Evolutionary conservation across 345 rosid species (phyloP), one percentile per base, ranked within the genome.

Genomic region (Acer yangbiense): DNA sequence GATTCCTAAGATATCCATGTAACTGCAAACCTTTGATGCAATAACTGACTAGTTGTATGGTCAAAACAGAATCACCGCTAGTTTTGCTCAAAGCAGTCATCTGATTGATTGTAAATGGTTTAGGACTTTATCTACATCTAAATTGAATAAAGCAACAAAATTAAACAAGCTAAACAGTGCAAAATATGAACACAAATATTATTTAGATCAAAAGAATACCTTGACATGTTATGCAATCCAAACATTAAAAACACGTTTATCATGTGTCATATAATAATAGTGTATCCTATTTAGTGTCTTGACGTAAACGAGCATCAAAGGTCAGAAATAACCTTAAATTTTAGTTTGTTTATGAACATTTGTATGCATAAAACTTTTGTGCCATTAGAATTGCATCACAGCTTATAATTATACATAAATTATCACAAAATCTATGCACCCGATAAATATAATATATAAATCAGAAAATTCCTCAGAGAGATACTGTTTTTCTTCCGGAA

Each of bases 51-150:
- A 68, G 55, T 44, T 68, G 17, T 43, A n/a, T 12, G 6, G 17
- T 18, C 18, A 68, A 3, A 68, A n/a, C 9, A n/a, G 71, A 20
- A 68, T 68, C 71, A 68, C 17, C 54, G 57, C 57, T 20, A 68
- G 11, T 68, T 41, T 48, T 43, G 18, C 6, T 17, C 6, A 9
- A 21, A 35, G 23, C 35, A 50, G 12, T 11, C 10, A 13, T 66
- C 48, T 17, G 4, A 17, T 18, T 3, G 23, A 39, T 39, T 17
- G 44, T 66, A 2, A 35, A 2, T n/a, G n/a, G 69, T 66, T 66
- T 14, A 44, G 27, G 12, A 21, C 21, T 46, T 58, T 17, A n/a
- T 60, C 23, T n/a, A 11, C 9, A 58, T 58, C 63, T 58, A 8
- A 54, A 60, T 20, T 10, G 1, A 12, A 8, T 60, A 60, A 21